Base-by-base conservation (phyloP, 306 rosid genomes). In the Cicer arietinum region DNA sequence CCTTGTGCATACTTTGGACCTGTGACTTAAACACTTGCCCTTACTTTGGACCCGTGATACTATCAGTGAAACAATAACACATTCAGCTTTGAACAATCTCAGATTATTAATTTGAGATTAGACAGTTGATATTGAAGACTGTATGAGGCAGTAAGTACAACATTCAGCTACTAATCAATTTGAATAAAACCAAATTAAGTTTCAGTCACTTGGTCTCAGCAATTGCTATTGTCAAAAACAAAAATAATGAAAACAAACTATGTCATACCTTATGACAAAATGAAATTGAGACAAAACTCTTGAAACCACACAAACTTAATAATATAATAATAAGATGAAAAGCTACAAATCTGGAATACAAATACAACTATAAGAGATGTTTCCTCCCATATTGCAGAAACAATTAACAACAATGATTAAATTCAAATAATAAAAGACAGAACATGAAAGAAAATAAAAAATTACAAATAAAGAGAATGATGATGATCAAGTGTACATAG, bases 21-120 rank as follows among this genome's bases (percentile, higher is more conserved):
- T 86, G 89, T 39, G 96, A 94, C 88, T 85, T 94, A 69, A 92
- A 94, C 14, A 94, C 69, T 56, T 92, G 96, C 37, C 99, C 99
- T 89, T 94, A 96, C 82, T 85, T 94, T 8, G 99, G 92, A 83
- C 20, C 20, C 20, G 20, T 18, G 20, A 18, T 18, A 18, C 20
- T 18, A 18, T 18, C 20, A 18, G 20, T 18, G 20, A 18, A 18
- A 22, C 25, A 22, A 22, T 22, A 22, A 22, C 25, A 22, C 25
- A 22, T 1, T 25, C 3, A 25, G 30, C 30, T 25, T 25, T 25
- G 1, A 25, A 25, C 30, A 25, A 25, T 25, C 30, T 25, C 30
- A n/a, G 3, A 2, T 2, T 25, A 25, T 25, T 25, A 25, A 25
- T 25, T 25, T 25, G 30, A 25, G 30, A 25, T 25, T 25, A 25